phyloP scores from a whole-genome alignment of 1,284 basidiomycete genomes.

The Papiliotrema nemorosa region DNA sequence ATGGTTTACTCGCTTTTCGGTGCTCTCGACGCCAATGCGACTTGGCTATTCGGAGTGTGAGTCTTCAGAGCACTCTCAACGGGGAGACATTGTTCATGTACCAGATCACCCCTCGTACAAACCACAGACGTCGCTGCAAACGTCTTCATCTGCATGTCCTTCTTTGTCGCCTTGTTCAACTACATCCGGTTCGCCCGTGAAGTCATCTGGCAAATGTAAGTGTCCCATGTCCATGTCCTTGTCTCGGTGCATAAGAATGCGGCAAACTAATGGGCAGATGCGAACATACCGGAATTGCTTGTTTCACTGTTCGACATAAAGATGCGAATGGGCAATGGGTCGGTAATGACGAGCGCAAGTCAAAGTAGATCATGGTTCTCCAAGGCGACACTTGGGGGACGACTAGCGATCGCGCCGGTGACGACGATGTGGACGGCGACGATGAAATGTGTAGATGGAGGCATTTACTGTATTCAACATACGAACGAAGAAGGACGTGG shows the following conservation, averaged over 20 bases:
- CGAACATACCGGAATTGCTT: conserved; percentile 80
- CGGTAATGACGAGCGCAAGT: background rate
- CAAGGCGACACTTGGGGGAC: too few species aligned
- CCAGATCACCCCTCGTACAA: conserved; percentile 40
- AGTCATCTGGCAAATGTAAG: conserved; percentile 73
- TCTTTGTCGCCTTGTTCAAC: conserved; percentile 59
- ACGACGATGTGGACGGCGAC: too few species aligned
- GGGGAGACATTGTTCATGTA: background rate
- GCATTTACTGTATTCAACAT: background rate
- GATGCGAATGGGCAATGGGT: conserved; percentile 69
- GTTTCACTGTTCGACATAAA: conserved; percentile 81
- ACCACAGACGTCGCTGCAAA: conserved; percentile 56
- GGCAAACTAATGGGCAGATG: conserved; percentile 52
- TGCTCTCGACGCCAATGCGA: conserved; percentile 77
- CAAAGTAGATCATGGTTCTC: background rate
- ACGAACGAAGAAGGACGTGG: background rate
- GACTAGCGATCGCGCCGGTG: too few species aligned
- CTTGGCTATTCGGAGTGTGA: conserved; percentile 63
- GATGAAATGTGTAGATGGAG: too few species aligned
- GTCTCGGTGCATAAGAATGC: background rate
- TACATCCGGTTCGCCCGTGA: conserved; percentile 76
- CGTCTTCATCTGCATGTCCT: conserved; percentile 60
- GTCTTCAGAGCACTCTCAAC: conserved; percentile 28
- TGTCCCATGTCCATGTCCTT: background rate
- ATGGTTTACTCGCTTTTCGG: conserved; percentile 78